Percentiles rank a stretch among this genome's conserved stretches.
phyloP scores from a whole-genome alignment of 208 protist species.

The Phytomonas serpens region DNA sequence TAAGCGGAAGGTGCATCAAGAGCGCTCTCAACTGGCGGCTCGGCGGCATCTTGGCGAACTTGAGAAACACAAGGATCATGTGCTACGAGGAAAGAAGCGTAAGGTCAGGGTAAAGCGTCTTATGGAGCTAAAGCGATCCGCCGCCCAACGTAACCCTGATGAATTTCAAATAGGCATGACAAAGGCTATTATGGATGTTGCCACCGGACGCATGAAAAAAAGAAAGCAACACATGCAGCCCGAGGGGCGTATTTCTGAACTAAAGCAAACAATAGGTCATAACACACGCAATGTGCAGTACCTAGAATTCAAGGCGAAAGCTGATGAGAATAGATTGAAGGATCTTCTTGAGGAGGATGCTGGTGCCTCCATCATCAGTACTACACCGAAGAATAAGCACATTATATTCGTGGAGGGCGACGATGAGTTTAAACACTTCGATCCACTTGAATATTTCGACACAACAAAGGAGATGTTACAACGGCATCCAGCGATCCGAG shows the following conservation, averaged over 20 bases:
- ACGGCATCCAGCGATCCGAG: slow-evolving; percentile 76
- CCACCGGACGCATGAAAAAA: slow-evolving; percentile 74
- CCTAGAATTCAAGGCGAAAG: slow-evolving; percentile 70
- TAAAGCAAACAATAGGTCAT: slow-evolving; percentile 49
- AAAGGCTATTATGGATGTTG: slow-evolving; percentile 79
- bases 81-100: slow-evolving; percentile 67
- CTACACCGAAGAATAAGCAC: slow-evolving; percentile 71
- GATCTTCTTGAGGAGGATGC: slow-evolving; percentile 79
- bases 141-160: slow-evolving; percentile 89
- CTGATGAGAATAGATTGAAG: slow-evolving; percentile 43
- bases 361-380: slow-evolving; percentile 43
- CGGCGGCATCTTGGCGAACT: slow-evolving; percentile 84
- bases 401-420: slow-evolving; percentile 76
- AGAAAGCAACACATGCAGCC: slow-evolving; percentile 18
- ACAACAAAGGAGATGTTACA: slow-evolving; percentile 77
- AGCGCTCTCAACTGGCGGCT: slow-evolving; percentile 77
- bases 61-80: slow-evolving; percentile 93
- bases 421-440: slow-evolving; percentile 73
- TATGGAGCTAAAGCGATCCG: slow-evolving; percentile 67
- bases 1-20: slow-evolving; percentile 82
- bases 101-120: slow-evolving; percentile 71
- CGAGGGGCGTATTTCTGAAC: slow-evolving; percentile 42
- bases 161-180: slow-evolving; percentile 94
- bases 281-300: slow-evolving; percentile 82
- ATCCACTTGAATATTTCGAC: slow-evolving; percentile 72